Conservation (phyloP, 805 yeast genomes). For the Candida chilensis region DNA sequence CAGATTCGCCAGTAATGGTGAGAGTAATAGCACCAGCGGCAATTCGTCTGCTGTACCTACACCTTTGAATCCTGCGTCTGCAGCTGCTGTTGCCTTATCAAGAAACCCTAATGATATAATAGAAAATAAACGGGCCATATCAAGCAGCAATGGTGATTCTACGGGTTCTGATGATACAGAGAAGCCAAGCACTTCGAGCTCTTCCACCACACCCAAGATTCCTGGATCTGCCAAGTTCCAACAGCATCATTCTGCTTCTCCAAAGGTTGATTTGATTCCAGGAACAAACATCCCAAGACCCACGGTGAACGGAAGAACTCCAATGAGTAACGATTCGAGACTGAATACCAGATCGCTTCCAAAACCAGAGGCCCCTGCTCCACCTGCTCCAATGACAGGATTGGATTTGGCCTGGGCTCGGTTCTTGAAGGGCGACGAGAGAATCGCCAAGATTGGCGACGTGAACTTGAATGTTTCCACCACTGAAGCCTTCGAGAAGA, state of each 20-base stretch:
- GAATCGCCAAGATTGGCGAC: constrained; percentile 50
- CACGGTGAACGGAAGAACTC: constrained; percentile 24
- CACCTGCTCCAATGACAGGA: constrained; percentile 20
- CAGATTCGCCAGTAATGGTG: constrained; percentile 3
- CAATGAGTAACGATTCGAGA: constrained; percentile 4
- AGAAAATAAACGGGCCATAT: constrained; percentile 1
- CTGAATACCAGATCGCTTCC: constrained; percentile 2
- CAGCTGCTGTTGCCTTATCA: constrained; percentile 10
- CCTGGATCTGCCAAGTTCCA: constrained; percentile 8
- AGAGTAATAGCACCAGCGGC: constrained; percentile 1
- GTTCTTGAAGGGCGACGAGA: constrained; percentile 48
- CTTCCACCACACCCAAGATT: constrained; percentile 3
- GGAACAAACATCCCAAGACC: constrained; percentile 54
- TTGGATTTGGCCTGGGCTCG: constrained; percentile 53
- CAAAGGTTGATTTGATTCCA: constrained; percentile 33
- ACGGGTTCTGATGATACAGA: constrained; percentile 1
- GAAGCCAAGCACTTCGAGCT: constrained; percentile 1
- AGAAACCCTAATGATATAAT: constrained; percentile 4
- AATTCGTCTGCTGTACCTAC: constrained; percentile 1
- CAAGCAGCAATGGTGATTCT: background rate
- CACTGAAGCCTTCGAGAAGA: constrained; percentile 46
- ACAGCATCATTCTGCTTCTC: background rate
- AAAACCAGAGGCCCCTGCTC: constrained; percentile 1
- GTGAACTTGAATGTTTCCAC: constrained; percentile 32
- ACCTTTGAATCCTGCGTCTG: constrained; percentile 4